phyloP scores from a whole-genome alignment of 257 asterid species.

The Cynanchum wilfordii region DNA sequence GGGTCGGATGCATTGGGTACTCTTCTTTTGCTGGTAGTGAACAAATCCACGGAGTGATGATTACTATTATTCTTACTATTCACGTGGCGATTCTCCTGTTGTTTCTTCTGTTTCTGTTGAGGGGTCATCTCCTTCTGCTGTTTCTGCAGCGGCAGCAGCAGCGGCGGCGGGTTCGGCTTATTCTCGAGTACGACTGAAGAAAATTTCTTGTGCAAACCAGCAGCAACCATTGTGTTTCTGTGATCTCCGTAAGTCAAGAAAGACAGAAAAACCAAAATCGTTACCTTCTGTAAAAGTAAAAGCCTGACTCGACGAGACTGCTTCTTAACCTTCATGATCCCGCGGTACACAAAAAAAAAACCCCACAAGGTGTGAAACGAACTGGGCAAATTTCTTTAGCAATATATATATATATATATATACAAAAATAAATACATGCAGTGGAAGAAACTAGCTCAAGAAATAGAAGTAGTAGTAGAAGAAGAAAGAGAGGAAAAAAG shows the following conservation, averaged over 20 bases:
- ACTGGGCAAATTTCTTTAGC: too few species aligned
- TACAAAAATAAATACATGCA: too few species aligned
- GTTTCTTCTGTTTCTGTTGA: background rate
- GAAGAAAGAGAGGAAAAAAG: background rate
- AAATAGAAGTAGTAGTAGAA: background rate
- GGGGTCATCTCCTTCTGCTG: background rate
- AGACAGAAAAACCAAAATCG: slow-evolving; percentile 14
- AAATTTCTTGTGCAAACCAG: slow-evolving; percentile 15
- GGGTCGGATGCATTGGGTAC: slow-evolving; percentile 50
- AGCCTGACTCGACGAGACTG: slow-evolving; percentile 7
- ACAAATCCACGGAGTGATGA: slow-evolving; percentile 19
- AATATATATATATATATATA: too few species aligned
- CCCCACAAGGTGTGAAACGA: too few species aligned
- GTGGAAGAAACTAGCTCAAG: too few species aligned
- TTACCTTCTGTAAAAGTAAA: slow-evolving; percentile 16
- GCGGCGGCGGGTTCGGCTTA: too few species aligned
- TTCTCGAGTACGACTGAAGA: slow-evolving; percentile 4
- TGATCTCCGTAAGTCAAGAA: slow-evolving; percentile 18
- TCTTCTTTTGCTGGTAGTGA: slow-evolving; percentile 33
- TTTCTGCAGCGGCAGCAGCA: background rate
- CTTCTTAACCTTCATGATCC: slow-evolving; percentile 20
- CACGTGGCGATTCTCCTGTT: slow-evolving; percentile 8
- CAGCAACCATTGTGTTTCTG: slow-evolving; percentile 17
- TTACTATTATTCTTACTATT: background rate
- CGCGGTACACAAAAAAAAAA: too few species aligned